Base-by-base conservation (phyloP, 2,329 filamentous ascomycete species). In the Phaeophleospora eucalypticola region DNA sequence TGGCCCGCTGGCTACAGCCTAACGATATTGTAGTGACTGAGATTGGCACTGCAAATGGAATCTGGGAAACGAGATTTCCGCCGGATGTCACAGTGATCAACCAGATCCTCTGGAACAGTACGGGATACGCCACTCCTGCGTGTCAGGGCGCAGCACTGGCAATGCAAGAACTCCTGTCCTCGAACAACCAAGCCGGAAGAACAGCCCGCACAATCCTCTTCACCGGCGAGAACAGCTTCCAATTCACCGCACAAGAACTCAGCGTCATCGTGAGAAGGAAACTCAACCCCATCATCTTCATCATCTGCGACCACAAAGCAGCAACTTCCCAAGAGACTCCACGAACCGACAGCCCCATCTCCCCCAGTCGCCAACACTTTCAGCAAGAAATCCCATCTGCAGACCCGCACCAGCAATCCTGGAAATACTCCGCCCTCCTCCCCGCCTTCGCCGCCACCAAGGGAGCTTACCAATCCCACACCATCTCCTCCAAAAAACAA, bases 1-100 rank as follows among this genome's bases (percentile, higher is more conserved):
- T 64, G 32, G 52, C 60, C 19, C 27, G 16, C 32, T 49, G 86
- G 74, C 70, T 95, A 12, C 74, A 78, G 45, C 73, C 82, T 45
- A 75, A 82, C 37, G 89, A 95, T 60, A 80, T 94, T 47, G 74
- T 95, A 44, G 79, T 95, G 41, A 91, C 88, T 0, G 89, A 94
- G 67, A 95, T 89, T 2, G 89, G 89, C 35, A 95, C 89, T 0
- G 76, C 88, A 49, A 91, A 89, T 70, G 89, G 89, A 46, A 87
- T 94, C 59, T 89, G 86, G 81, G 87, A 90, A 49, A 89, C 87
- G 3, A 79, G 80, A 36, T 93, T 95, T 71, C 89, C 89, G 0
- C 65, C 73, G 2, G 77, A 79, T 14, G 86, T 90, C n/a, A 87
- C 80, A 6, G 86, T 86, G 14, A 80, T 95, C 59, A 88, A 80